Percentiles rank a stretch among this genome's conserved stretches.
Evolutionary conservation across 2,329 filamentous ascomycete genomes (phyloP).

Genomic region (Tolypocladium ovalisporum): DNA sequence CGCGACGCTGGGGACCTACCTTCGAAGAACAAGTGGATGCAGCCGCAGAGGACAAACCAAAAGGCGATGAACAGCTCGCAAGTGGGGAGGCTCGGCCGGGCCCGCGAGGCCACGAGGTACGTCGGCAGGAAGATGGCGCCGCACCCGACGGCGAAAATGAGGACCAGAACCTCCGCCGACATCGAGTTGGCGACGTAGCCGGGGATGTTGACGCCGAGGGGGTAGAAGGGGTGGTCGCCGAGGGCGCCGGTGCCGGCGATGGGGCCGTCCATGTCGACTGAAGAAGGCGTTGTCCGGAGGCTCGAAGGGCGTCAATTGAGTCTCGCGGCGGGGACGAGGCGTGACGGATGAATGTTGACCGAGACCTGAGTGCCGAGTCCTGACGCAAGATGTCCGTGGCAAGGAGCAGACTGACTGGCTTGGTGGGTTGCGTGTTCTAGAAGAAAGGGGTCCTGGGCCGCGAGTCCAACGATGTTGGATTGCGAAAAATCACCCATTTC

Average conservation of each 20-base stretch:
- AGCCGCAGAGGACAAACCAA: conserved; percentile 67
- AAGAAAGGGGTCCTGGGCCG: neutral
- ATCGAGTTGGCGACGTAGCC: conserved; percentile 58
- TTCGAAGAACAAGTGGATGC: conserved; percentile 32
- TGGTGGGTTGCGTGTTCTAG: neutral
- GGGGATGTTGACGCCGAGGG: conserved; percentile 48
- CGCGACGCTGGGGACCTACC: conserved; percentile 10
- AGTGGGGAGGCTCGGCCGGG: conserved; percentile 39
- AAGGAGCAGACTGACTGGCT: neutral
- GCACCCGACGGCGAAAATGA: conserved; percentile 46
- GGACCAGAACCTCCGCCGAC: conserved; percentile 46
- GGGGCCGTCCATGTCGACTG: conserved; percentile 1
- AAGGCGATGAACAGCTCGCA: conserved; percentile 50
- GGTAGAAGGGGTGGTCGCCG: conserved; percentile 57
- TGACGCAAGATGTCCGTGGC: neutral
- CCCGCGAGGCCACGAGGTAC: conserved; percentile 38
- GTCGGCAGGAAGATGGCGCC: conserved; percentile 46
- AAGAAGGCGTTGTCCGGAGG: neutral
- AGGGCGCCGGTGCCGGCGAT: neutral
- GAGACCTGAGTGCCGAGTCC: neutral
- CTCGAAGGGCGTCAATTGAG: neutral
- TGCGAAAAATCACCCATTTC: neutral
- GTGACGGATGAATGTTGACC: neutral
- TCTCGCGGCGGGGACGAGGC: neutral
- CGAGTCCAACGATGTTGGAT: neutral